Base-by-base conservation (phyloP, 1,284 basidiomycete species). In the Ganoderma leucocontextum region DNA sequence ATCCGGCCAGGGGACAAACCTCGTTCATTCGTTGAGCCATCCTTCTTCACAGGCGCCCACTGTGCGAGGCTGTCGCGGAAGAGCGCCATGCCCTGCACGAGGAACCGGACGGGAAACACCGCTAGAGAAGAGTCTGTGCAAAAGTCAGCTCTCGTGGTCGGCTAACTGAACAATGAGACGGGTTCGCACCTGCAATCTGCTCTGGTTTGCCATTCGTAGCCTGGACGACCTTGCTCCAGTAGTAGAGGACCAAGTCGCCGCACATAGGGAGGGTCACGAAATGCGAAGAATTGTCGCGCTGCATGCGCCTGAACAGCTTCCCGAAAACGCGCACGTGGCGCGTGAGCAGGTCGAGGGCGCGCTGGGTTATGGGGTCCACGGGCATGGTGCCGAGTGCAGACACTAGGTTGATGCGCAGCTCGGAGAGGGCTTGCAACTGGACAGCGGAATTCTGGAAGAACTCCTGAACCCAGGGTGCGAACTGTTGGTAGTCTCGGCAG, bases 1-100 rank as follows among this genome's bases (percentile, higher is more conserved):
- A 44, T 35, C 3, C 25, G 22, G 4, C 10, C 41, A 13, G 36
- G 22, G 13, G 13, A 68, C 57, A n/a, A 75, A 91, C 92, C 85
- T 70, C 86, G 86, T 70, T 84, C 82, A 66, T 89, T 91, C n/a
- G 81, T 76, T 8, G 84, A 82, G 2, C 90, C 90, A 69, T 87
- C 85, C 74, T 87, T 89, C 64, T 87, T 84, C 29, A 82, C 79
- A 4, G 89, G 87, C 2, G 89, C 86, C 91, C 92, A 94, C 75
- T 90, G 90, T 22, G 87, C 84, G 25, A 94, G 83, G 70, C 87
- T 92, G 68, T 96, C 95, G 77, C 94, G 95, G 83, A 97, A 96
- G 3, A 97, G 81, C 1, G 94, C 89, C 89, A 97, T 91, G 0
- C 92, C 93, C 72, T 96, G 92, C 0, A 97, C 91, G 65, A 97